phyloP scores from a whole-genome alignment of 176 grass and related monocot species.

The Aegilops tauschii region DNA sequence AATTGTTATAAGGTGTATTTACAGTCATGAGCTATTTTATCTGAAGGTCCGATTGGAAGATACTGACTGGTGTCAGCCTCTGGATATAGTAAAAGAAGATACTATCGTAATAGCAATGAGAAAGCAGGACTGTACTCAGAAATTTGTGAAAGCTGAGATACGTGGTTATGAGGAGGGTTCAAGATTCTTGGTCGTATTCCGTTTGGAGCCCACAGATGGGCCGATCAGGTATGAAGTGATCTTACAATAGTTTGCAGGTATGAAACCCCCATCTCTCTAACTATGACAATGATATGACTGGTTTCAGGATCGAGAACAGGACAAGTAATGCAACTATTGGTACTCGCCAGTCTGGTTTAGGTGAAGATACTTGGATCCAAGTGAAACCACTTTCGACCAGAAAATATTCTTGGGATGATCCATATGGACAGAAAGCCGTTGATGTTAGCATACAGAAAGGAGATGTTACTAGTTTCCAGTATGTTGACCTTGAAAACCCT shows the following conservation, averaged over 20 bases:
- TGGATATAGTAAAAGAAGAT: constrained; percentile 94
- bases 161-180: constrained; percentile 96
- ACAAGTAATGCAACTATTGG: constrained; percentile 39
- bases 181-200: constrained; percentile 86
- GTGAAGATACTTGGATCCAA: constrained; percentile 66
- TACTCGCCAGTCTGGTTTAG: constrained; percentile 61
- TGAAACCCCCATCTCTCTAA: constrained; percentile 7
- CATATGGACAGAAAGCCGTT: constrained; percentile 70
- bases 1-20: constrained; percentile 16
- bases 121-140: constrained; percentile 67
- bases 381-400: constrained; percentile 69
- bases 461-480: constrained; percentile 43
- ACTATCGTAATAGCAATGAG: constrained; percentile 78
- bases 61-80: constrained; percentile 82
- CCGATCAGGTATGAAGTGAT: constrained; percentile 73
- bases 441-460: constrained; percentile 57
- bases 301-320: constrained; percentile 84
- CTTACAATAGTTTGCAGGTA: constrained; percentile 18
- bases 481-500: constrained; percentile 65
- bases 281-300: constrained; percentile 18
- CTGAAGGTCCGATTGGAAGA: constrained; percentile 70
- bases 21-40: constrained; percentile 18
- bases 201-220: constrained; percentile 65
- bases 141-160: constrained; percentile 84
- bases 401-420: constrained; percentile 85